These are phyloP conservation scores for Strigomonas galati DNA, from an alignment of 208 protist genomes.

Conservation along the genomic window DNA sequence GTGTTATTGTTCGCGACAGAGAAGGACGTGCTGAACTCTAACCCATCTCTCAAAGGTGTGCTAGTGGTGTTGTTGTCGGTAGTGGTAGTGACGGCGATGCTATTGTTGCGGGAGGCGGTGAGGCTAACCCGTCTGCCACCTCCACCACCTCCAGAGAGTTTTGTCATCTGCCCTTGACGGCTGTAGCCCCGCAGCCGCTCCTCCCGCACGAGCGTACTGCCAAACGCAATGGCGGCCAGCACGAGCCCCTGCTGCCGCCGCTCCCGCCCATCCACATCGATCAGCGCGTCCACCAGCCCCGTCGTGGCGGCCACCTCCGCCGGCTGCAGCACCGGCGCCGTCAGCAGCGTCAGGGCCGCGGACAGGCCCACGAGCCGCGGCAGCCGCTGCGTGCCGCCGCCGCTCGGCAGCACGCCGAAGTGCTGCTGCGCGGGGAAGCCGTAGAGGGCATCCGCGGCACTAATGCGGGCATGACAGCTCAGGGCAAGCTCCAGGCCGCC, in stretches of 20 bases:
- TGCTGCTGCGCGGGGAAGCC: constrained; percentile 25
- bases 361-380: constrained; percentile 27
- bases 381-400: constrained; percentile 37
- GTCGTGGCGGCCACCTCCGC: constrained; percentile 24
- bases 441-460: constrained; percentile 14
- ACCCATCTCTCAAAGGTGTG: no score
- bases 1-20: no score
- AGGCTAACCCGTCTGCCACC: no score
- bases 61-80: no score
- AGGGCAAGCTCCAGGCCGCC: constrained; percentile 28
- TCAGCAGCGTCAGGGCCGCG: constrained; percentile 23
- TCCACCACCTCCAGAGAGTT: no score
- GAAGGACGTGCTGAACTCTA: no score
- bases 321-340: constrained; percentile 6
- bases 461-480: constrained; percentile 26
- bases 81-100: no score
- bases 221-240: constrained; percentile 12
- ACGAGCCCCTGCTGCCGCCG: not conserved
- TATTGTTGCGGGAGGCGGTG: no score
- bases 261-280: constrained; percentile 8
- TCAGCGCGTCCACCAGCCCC: constrained; percentile 23
- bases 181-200: constrained; percentile 9
- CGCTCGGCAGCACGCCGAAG: constrained; percentile 38
- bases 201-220: constrained; percentile 5
- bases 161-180: not conserved